A percentile compares a stretch with the other conserved stretches of the same genome.
phyloP scores from a whole-genome alignment of 2,329 filamentous ascomycete species.

The Fusarium duplospermum region DNA sequence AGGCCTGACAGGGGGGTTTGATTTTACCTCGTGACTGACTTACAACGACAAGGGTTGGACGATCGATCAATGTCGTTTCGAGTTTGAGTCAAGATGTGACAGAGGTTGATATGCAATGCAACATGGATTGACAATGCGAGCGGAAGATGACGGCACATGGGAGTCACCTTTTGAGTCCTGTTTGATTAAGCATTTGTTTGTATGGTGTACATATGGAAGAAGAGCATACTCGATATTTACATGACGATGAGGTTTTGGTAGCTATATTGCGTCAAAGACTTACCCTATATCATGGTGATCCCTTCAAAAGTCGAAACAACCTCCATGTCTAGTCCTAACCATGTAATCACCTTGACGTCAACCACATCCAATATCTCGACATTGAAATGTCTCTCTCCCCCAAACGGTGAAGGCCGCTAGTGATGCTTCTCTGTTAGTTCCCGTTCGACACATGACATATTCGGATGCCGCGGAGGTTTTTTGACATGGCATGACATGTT shows the following conservation, averaged over 20 bases:
- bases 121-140: slow-evolving; percentile 26
- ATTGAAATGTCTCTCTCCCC: not conserved
- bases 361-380: not conserved
- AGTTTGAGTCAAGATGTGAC: slow-evolving; percentile 16
- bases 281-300: slow-evolving; percentile 1
- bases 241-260: not conserved
- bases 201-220: not conserved
- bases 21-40: slow-evolving; percentile 18
- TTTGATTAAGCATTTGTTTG: not conserved
- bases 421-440: not conserved
- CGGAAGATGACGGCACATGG: slow-evolving; percentile 19
- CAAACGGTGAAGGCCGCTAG: not conserved
- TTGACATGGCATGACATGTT: slow-evolving; percentile 20
- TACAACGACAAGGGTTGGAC: slow-evolving; percentile 14
- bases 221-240: not conserved
- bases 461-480: slow-evolving; percentile 19
- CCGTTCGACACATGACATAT: slow-evolving; percentile 25
- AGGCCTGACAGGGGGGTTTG: slow-evolving; percentile 1
- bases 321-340: not conserved
- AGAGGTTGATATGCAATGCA: slow-evolving; percentile 23
- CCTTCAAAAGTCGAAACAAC: slow-evolving; percentile 9
- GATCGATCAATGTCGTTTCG: not conserved
- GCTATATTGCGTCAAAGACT: not conserved
- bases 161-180: not conserved
- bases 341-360: slow-evolving; percentile 43